phyloP scores from a whole-genome alignment of 106 monocot species.

The Allium cepa region DNA sequence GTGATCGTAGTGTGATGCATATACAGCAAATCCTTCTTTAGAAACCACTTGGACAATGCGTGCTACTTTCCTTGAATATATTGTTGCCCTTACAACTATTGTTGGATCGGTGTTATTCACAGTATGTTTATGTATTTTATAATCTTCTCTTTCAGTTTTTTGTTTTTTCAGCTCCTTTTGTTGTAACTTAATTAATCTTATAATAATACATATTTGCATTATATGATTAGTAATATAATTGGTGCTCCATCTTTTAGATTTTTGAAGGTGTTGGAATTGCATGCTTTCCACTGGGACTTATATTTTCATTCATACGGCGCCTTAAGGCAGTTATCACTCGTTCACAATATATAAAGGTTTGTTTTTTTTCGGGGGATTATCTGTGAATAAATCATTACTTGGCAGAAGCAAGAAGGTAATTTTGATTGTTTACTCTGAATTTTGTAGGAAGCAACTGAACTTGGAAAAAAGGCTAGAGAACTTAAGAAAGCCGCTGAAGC shows the following conservation, averaged over 20 bases:
- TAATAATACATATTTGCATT: background rate
- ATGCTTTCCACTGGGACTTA: constrained; percentile 71
- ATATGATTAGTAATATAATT: background rate
- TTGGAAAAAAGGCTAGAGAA: constrained; percentile 80
- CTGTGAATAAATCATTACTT: too few relatives aligned
- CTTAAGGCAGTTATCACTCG: constrained; percentile 95
- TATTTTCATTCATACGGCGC: constrained; percentile 68
- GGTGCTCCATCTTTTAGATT: constrained; percentile 29
- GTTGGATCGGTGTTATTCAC: constrained; percentile 88
- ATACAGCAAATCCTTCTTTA: constrained; percentile 46
- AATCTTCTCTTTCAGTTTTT: background rate
- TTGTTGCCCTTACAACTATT: constrained; percentile 86
- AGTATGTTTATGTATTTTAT: constrained; percentile 26
- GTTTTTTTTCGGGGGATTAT: too few relatives aligned
- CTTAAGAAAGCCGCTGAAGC: constrained; percentile 76
- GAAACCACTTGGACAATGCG: constrained; percentile 89
- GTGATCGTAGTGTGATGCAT: constrained; percentile 60
- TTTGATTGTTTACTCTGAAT: constrained; percentile 6
- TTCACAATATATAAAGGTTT: constrained; percentile 91
- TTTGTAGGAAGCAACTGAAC: constrained; percentile 88
- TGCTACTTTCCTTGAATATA: constrained; percentile 80
- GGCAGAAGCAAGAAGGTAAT: background rate
- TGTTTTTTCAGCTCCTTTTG: too few relatives aligned
- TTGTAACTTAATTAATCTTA: background rate
- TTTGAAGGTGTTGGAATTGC: constrained; percentile 95